Percentiles rank a stretch among this genome's conserved stretches.
These are phyloP conservation scores for Rhizopogon salebrosus DNA, from an alignment of 768 basidiomycete species.

Conservation along the genomic window DNA sequence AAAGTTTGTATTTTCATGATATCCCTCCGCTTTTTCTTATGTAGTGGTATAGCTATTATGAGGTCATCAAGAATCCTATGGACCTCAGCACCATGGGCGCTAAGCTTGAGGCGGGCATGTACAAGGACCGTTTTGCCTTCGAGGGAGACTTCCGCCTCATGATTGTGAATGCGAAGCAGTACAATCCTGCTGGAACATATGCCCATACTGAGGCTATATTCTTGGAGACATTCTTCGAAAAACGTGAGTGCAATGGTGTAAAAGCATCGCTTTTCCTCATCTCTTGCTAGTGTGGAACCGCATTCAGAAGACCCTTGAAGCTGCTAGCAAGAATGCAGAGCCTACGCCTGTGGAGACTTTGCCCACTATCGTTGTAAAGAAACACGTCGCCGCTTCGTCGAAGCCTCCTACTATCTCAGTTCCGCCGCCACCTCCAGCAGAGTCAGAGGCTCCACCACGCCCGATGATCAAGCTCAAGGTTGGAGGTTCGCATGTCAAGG, in stretches of 20 bases:
- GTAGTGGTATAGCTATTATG: slow-evolving; percentile 65
- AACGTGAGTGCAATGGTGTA: slow-evolving; percentile 48
- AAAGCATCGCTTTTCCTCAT: neutral
- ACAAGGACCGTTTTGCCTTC: slow-evolving; percentile 79
- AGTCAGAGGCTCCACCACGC: slow-evolving; percentile 38
- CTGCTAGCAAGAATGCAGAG: slow-evolving; percentile 42
- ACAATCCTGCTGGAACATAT: slow-evolving; percentile 69
- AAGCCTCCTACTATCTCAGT: slow-evolving; percentile 2
- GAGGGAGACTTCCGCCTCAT: slow-evolving; percentile 85
- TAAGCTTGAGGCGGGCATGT: slow-evolving; percentile 83
- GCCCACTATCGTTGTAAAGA: slow-evolving; percentile 22
- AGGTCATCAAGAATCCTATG: slow-evolving; percentile 90
- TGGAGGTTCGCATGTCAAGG: slow-evolving; percentile 32
- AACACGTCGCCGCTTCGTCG: slow-evolving; percentile 2
- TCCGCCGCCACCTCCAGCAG: slow-evolving; percentile 23
- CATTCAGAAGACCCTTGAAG: slow-evolving; percentile 79
- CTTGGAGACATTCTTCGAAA: slow-evolving; percentile 81
- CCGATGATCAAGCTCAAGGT: slow-evolving; percentile 70
- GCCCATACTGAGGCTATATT: slow-evolving; percentile 72
- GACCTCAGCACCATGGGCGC: slow-evolving; percentile 86
- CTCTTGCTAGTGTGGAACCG: slow-evolving; percentile 70
- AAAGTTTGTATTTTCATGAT: slow-evolving; percentile 42
- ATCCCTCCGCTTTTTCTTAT: slow-evolving; percentile 3
- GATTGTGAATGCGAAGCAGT: slow-evolving; percentile 80
- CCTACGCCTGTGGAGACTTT: slow-evolving; percentile 16